Base-by-base conservation (phyloP, 169 alveolate genomes). In the Perkinsus chesapeaki region DNA sequence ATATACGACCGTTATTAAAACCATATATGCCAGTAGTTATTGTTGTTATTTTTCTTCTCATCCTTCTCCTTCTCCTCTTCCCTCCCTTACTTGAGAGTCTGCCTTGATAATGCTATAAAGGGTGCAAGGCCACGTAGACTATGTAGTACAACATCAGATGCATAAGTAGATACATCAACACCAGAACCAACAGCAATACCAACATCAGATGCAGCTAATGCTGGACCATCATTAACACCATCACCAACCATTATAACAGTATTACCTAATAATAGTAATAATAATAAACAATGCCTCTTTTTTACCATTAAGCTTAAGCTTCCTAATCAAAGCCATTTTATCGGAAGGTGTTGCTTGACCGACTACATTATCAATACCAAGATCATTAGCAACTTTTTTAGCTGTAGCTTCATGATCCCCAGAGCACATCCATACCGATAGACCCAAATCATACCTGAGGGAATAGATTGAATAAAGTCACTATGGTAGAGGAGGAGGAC, bases 161-260 rank as follows among this genome's bases (percentile, higher is more conserved):
- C 95, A 12, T 90, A 91, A 34, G 92, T 91, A 0, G 95, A 73
- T 93, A 93, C 39, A 34, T 94, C 92, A n/a, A 92, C 94, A 39
- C 94, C 94, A 10, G 94, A 92, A 3, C 96, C 95, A 39, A 94
- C 48, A 23, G 96, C 95, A 39, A 94, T 93, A n/a, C 96, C 96
- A 12, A 94, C 73, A 72, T 92, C 95, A 9, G 96, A 95, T 92
- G 92, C 94, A 5, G 95, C 94, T 73, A 94, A 72, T 37, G 95
- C 95, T 9, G 94, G 95, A 38, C 94, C 93, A 48, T 94, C 96
- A 91, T 94, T 94, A 39, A 94, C 39, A 16, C 96, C 96, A 72
- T 94, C 96, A 0, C 96, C 96, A 16, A 93, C 93, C 96, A 94
- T 93, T 47, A 91, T 36, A 91, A 93, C 92, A 39, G 73, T 23